These are phyloP conservation scores for Trichoderma pleuroti DNA, from an alignment of 2,329 filamentous ascomycete species.

Conservation along the genomic window DNA sequence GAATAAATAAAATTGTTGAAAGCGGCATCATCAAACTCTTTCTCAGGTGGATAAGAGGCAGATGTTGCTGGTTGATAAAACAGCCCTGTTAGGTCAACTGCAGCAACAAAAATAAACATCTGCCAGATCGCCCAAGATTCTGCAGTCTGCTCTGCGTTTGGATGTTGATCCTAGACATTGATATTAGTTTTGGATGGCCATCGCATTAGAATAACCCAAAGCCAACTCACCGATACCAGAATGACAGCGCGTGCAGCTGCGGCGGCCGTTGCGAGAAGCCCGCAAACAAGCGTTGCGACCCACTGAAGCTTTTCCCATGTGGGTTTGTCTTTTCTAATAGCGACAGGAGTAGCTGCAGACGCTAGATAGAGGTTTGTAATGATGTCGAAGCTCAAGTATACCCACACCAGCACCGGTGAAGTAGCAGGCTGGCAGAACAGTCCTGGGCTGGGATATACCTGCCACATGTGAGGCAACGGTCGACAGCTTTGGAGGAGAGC, in stretches of 20 bases:
- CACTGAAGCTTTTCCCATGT: neutral
- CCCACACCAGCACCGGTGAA: constrained; percentile 18
- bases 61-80: neutral
- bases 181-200: neutral
- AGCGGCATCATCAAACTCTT: neutral
- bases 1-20: neutral
- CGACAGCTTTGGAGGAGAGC: constrained; percentile 15
- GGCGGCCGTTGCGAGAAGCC: neutral
- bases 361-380: constrained; percentile 10
- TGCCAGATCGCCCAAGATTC: constrained; percentile 13
- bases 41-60: neutral
- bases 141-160: neutral
- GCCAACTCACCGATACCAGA: neutral
- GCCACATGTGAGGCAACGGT: constrained; percentile 17
- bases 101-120: neutral
- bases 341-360: neutral
- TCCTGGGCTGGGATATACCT: neutral
- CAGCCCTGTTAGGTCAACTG: neutral
- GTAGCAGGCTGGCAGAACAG: constrained; percentile 14
- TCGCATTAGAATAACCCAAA: neutral
- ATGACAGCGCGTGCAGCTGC: constrained; percentile 4
- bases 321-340: neutral
- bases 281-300: neutral
- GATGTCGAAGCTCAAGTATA: constrained; percentile 8
- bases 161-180: neutral